A percentile compares a stretch with the other conserved stretches of the same genome.
Evolutionary conservation across 495 filamentous ascomycete genomes (phyloP).

Genomic region (Bacidia rubella): DNA sequence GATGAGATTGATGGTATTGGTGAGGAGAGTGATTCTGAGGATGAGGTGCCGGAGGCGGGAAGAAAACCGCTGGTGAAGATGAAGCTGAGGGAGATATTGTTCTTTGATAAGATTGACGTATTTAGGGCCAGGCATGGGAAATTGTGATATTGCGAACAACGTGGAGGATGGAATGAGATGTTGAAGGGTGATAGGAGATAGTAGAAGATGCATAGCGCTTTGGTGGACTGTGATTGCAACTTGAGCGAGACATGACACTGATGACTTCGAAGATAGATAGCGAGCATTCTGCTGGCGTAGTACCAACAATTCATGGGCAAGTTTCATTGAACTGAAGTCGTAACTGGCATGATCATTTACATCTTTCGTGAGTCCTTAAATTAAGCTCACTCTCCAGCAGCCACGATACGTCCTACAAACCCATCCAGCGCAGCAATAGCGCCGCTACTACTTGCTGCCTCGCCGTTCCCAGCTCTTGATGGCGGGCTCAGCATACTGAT

Average conservation of each 20-base stretch:
- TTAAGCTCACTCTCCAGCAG: neutral
- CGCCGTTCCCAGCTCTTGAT: slow-evolving; percentile 10
- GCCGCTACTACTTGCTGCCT: slow-evolving; percentile 11
- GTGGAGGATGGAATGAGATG: too few species aligned
- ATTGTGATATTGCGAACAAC: slow-evolving; percentile 33
- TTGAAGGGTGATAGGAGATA: too few species aligned
- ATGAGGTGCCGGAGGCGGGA: slow-evolving; percentile 26
- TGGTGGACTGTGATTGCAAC: too few species aligned
- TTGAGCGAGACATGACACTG: too few species aligned
- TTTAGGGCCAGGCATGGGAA: slow-evolving; percentile 67
- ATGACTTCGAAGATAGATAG: too few species aligned
- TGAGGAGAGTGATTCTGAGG: slow-evolving; percentile 27
- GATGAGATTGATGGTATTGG: neutral
- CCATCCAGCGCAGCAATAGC: slow-evolving; percentile 31
- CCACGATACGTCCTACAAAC: slow-evolving; percentile 27
- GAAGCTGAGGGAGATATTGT: slow-evolving; percentile 68
- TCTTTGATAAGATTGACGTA: slow-evolving; percentile 76
- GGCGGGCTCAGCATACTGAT: slow-evolving; percentile 23
- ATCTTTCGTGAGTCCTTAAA: too few species aligned
- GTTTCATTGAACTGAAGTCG: too few species aligned
- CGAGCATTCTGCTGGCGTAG: too few species aligned
- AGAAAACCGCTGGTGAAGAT: slow-evolving; percentile 41
- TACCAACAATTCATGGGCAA: too few species aligned
- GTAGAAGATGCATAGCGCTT: too few species aligned
- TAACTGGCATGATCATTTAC: too few species aligned